Evolutionary conservation across 768 basidiomycete species (phyloP).

Genomic region (Suillus variegatus): DNA sequence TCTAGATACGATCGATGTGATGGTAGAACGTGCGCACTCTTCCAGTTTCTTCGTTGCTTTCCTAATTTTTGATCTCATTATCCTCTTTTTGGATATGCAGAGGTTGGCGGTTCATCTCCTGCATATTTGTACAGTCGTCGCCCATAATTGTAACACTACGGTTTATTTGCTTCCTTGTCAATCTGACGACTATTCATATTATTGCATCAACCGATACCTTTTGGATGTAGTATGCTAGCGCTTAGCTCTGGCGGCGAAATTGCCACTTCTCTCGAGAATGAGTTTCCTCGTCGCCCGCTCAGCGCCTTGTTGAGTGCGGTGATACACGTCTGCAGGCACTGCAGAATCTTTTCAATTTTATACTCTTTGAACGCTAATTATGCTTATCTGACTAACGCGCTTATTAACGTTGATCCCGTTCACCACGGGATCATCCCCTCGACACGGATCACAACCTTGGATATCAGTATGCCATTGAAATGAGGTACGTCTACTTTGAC

Average conservation of each 20-base stretch:
- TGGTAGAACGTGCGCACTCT: constrained; percentile 85
- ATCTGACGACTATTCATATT: neutral
- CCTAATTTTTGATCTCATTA: constrained; percentile 6
- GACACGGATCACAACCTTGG: neutral
- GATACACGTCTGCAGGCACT: neutral
- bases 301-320: neutral
- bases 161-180: constrained; percentile 8
- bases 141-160: constrained; percentile 15
- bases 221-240: neutral
- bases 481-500: neutral
- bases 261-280: neutral
- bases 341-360: neutral
- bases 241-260: neutral
- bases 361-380: neutral
- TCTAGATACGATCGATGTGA: constrained; percentile 90
- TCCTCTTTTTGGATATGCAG: constrained; percentile 23
- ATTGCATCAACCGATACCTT: neutral
- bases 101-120: constrained; percentile 44
- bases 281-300: neutral
- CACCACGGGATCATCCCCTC: neutral
- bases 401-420: neutral
- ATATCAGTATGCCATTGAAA: neutral
- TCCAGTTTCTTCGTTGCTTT: constrained; percentile 14
- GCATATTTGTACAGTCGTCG: constrained; percentile 15
- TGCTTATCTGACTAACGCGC: neutral